Evolutionary conservation across 371 early-diverging fungal species (phyloP).

Genomic region (Haplosporangium sp.): DNA sequence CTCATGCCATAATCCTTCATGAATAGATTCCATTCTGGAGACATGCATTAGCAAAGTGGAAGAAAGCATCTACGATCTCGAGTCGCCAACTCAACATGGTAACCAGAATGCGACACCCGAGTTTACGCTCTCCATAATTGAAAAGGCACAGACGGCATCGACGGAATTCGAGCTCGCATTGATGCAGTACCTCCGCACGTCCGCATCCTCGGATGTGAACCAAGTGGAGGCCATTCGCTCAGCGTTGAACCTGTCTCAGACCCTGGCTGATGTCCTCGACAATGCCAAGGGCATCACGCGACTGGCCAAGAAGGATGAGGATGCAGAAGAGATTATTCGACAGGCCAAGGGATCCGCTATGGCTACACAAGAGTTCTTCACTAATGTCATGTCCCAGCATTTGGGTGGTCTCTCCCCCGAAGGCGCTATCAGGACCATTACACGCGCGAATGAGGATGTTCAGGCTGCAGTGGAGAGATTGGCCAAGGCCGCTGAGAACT

Average conservation of each 20-base stretch:
- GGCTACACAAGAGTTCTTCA: slow-evolving; percentile 80
- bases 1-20: neutral
- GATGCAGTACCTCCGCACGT: slow-evolving; percentile 78
- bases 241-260: slow-evolving; percentile 85
- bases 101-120: slow-evolving; percentile 93
- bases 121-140: slow-evolving; percentile 90
- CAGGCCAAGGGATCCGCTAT: slow-evolving; percentile 77
- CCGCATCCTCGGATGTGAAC: slow-evolving; percentile 71
- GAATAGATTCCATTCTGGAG: slow-evolving; percentile 84
- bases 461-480: slow-evolving; percentile 79
- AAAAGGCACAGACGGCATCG: slow-evolving; percentile 82
- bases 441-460: slow-evolving; percentile 79
- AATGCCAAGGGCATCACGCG: slow-evolving; percentile 93
- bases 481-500: slow-evolving; percentile 77
- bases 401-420: slow-evolving; percentile 77
- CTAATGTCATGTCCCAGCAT: slow-evolving; percentile 83
- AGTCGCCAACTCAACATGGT: slow-evolving; percentile 82
- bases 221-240: slow-evolving; percentile 89
- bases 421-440: slow-evolving; percentile 78
- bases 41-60: slow-evolving; percentile 89
- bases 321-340: slow-evolving; percentile 80
- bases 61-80: slow-evolving; percentile 88
- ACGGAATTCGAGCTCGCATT: slow-evolving; percentile 83
- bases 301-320: slow-evolving; percentile 82
- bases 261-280: slow-evolving; percentile 82